Percentiles rank a stretch among this genome's conserved stretches.
These are phyloP conservation scores for Colletotrichum somersetense DNA, from an alignment of 2,329 filamentous ascomycete species.

Conservation along the genomic window DNA sequence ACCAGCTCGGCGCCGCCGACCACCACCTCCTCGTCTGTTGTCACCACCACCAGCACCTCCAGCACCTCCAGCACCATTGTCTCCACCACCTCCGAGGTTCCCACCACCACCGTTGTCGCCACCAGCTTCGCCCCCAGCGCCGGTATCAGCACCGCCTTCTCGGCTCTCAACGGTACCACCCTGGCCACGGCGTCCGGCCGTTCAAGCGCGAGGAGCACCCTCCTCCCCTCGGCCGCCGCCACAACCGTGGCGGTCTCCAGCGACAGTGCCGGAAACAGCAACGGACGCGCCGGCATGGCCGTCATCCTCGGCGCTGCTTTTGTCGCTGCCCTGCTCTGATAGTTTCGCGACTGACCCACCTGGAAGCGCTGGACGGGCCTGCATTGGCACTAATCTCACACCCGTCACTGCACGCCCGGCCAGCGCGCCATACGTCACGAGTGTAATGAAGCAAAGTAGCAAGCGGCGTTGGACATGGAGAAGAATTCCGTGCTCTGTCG, in stretches of 20 bases:
- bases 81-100: constrained; percentile 26
- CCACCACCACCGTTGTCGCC: constrained; percentile 24
- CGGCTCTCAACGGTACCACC: constrained; percentile 26
- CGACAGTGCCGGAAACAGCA: constrained; percentile 27
- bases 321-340: constrained; percentile 39
- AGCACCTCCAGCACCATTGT: constrained; percentile 17
- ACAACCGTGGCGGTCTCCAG: neutral
- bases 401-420: neutral
- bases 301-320: constrained; percentile 40
- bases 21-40: constrained; percentile 43
- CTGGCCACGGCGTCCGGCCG: constrained; percentile 23
- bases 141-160: constrained; percentile 29
- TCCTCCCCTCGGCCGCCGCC: constrained; percentile 13
- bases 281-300: constrained; percentile 35
- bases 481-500: constrained; percentile 37
- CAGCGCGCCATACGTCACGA: constrained; percentile 41
- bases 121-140: constrained; percentile 26
- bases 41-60: constrained; percentile 19
- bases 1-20: constrained; percentile 44
- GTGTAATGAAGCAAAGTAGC: constrained; percentile 37
- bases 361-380: constrained; percentile 33
- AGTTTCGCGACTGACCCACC: constrained; percentile 29
- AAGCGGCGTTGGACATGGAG: constrained; percentile 12
- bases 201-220: constrained; percentile 19
- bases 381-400: neutral